Percentiles rank a stretch among this genome's conserved stretches.
Conservation (phyloP, 176 grass and related monocot species). For the Triticum timopheevii region DNA sequence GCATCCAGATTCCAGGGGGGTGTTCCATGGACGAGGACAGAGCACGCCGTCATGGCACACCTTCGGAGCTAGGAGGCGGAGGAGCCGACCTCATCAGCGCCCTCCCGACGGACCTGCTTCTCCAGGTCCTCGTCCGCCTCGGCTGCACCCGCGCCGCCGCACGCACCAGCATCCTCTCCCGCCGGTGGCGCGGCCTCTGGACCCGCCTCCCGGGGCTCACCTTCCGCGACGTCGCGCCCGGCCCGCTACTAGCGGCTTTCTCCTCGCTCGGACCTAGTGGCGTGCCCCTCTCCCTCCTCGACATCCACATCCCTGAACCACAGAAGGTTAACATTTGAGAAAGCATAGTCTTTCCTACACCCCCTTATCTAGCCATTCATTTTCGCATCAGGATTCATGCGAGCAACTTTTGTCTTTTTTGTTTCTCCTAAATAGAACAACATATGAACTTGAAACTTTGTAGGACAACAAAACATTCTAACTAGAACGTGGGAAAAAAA, state of each 20-base stretch:
- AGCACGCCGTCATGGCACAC: neutral
- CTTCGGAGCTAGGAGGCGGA: neutral
- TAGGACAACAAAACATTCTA: too few relatives aligned
- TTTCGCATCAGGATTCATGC: too few relatives aligned
- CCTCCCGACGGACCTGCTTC: neutral
- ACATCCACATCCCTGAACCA: neutral
- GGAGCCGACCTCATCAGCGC: neutral
- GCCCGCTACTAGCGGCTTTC: neutral
- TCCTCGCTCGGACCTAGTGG: neutral
- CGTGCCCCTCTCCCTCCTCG: neutral
- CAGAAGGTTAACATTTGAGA: too few relatives aligned
- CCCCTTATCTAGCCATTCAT: too few relatives aligned
- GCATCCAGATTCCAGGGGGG: too few relatives aligned
- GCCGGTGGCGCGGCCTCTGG: neutral
- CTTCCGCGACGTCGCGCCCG: neutral
- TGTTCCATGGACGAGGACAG: neutral
- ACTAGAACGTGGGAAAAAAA: too few relatives aligned
- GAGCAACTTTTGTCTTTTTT: too few relatives aligned
- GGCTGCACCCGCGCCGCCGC: neutral
- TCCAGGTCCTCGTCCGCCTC: neutral
- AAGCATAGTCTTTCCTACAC: too few relatives aligned
- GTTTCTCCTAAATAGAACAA: too few relatives aligned
- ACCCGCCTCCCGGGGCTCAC: neutral
- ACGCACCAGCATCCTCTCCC: neutral
- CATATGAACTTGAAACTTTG: too few relatives aligned